Evolutionary conservation across 108 stramenopile genomes (phyloP).

Genomic region (Cylindrotheca closterium): DNA sequence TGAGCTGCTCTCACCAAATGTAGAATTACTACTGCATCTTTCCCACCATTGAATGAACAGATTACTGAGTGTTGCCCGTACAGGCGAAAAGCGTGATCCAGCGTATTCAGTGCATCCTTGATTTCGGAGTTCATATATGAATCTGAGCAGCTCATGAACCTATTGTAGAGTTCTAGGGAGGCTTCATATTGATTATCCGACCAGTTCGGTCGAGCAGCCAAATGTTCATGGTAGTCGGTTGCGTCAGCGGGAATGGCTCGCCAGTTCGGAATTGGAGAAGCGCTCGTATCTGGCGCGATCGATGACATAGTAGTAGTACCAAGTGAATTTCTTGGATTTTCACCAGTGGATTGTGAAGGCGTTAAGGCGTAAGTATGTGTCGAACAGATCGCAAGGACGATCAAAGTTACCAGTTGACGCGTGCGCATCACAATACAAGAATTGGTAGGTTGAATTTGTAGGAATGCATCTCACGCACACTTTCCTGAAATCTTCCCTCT

Average conservation of each 20-base stretch:
- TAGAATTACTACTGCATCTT: constrained; percentile 96
- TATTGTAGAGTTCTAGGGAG: constrained; percentile 58
- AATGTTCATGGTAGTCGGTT: constrained; percentile 14
- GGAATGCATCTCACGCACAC: too few species aligned
- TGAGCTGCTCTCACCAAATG: constrained; percentile 91
- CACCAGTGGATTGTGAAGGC: too few species aligned
- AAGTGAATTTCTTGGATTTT: neutral
- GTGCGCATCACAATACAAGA: too few species aligned
- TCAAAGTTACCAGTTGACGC: too few species aligned
- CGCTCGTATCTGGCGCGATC: neutral
- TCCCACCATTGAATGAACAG: constrained; percentile 97
- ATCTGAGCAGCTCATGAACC: constrained; percentile 56
- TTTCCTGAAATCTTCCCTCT: too few species aligned
- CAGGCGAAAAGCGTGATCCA: constrained; percentile 79
- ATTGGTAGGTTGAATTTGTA: too few species aligned
- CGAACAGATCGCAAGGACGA: too few species aligned
- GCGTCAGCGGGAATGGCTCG: constrained; percentile 21
- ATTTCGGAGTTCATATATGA: constrained; percentile 53
- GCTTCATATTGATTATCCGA: constrained; percentile 55
- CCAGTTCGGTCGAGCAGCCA: constrained; percentile 46
- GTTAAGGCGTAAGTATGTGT: too few species aligned
- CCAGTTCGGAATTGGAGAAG: constrained; percentile 23
- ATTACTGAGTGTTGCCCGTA: constrained; percentile 78
- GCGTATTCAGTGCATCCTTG: constrained; percentile 56
- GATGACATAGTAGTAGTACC: neutral